phyloP scores from a whole-genome alignment of 2,329 filamentous ascomycete genomes.

The Trichoderma aggressivum region DNA sequence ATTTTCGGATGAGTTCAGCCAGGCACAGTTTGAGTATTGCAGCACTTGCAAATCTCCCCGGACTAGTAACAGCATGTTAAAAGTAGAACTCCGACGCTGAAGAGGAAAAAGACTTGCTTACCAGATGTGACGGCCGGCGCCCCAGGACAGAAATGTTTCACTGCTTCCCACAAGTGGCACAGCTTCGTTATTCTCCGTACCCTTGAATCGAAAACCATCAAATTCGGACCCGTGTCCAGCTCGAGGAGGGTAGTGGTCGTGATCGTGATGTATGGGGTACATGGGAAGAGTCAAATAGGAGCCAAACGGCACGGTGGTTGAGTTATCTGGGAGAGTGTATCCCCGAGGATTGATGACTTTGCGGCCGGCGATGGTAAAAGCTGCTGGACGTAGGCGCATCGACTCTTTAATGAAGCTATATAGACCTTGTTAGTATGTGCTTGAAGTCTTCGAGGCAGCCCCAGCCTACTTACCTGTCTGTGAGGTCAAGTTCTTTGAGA shows the following conservation, averaged over 20 bases:
- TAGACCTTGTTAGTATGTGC: not conserved
- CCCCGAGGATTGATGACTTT: not conserved
- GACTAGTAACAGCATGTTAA: not conserved
- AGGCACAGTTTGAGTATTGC: not conserved
- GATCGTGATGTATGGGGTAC: not conserved
- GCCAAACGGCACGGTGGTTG: not conserved
- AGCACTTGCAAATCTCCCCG: not conserved
- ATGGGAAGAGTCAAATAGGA: not conserved
- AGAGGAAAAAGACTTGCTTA: not conserved
- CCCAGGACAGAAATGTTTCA: not conserved
- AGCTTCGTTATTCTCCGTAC: not conserved
- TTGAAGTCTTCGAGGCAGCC: not conserved
- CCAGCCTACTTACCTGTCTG: not conserved
- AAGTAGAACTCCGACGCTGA: not conserved
- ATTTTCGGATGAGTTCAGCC: not conserved
- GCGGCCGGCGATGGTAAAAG: not conserved
- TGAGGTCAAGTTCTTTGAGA: not conserved
- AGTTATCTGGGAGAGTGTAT: not conserved
- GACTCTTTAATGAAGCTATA: not conserved
- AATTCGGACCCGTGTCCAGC: not conserved
- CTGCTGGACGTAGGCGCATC: not conserved
- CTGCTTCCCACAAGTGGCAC: not conserved
- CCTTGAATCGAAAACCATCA: not conserved
- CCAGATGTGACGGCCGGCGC: not conserved
- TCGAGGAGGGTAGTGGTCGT: not conserved